Evolutionary conservation across 148 eudicot genomes (phyloP), one percentile per base, ranked within the genome.

Genomic region (Rhododendron griersonianum): DNA sequence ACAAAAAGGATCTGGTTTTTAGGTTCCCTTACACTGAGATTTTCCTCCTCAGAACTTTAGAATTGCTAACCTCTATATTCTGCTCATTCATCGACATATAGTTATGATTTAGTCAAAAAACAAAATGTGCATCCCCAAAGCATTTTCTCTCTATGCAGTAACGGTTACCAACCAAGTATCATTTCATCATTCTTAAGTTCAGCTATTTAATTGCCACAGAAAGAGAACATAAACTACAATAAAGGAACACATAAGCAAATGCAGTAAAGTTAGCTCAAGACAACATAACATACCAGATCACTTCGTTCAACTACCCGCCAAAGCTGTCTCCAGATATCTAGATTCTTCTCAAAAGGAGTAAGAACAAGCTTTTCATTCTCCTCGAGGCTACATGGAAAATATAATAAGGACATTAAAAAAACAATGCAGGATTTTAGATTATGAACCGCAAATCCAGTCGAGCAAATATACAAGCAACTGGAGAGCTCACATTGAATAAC

Each of bases 261-360:
- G 51, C 39, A 67, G 15, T 35, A 44, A 47, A 84, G 14, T 80
- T 88, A 37, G 35, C 57, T 33, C 18, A 69, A 82, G 59, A 81
- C 6, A 67, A 48, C 18, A 81, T 19, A 45, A 75, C 44, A 91
- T 88, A 97, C 99, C 94, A 97, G 93, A 92, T 95, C 99, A 91
- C 98, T 97, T 39, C 99, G 98, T 87, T 95, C 99, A 89, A 97
- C 93, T 76, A 97, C 99, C 84, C 98, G 96, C 99, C 99, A 97
- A 88, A 97, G 99, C 87, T 97, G 99, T 91, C 99, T 92, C 99
- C 99, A 97, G 25, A 97, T 97, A 89, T 97, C 99, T 86, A 95
- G 88, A 87, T 97, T 97, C 92, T 97, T 97, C 94, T 97, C 99
- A 89, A 97, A 97, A 84, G 99, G 99, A 84, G 99, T 97, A 76